Evolutionary conservation across 2,329 filamentous ascomycete genomes (phyloP).

Genomic region (Calonectria naviculata): DNA sequence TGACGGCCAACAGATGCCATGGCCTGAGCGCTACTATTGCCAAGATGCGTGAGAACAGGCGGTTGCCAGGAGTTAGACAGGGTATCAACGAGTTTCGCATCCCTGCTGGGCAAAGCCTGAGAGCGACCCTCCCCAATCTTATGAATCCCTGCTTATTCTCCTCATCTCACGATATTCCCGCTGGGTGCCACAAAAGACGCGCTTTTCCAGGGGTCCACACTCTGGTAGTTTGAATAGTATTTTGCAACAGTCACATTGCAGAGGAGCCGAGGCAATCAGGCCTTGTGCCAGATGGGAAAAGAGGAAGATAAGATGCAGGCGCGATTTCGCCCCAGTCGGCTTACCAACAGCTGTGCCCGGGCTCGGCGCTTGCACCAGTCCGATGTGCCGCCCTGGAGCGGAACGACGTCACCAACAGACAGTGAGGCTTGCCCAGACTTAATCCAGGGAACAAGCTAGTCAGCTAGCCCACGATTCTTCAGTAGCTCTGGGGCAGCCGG

Average conservation of each 20-base stretch:
- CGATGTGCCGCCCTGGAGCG: constrained; percentile 15
- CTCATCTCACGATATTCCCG: constrained; percentile 10
- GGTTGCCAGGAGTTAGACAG: constrained; percentile 2
- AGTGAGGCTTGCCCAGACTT: constrained; percentile 29
- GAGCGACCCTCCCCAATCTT: constrained; percentile 36
- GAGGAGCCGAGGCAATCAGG: constrained; percentile 18
- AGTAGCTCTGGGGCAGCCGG: constrained; percentile 25
- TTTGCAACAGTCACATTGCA: constrained; percentile 18
- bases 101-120: constrained; percentile 32
- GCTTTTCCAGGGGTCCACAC: constrained; percentile 20
- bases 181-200: constrained; percentile 10
- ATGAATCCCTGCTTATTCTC: constrained; percentile 27
- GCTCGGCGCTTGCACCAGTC: constrained; percentile 25
- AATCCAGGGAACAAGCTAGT: constrained; percentile 17
- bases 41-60: neutral
- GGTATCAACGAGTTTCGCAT: constrained; percentile 32
- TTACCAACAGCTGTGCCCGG: constrained; percentile 11
- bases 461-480: constrained; percentile 18
- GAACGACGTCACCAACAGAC: constrained; percentile 32
- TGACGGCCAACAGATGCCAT: neutral
- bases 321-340: neutral
- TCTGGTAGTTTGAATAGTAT: constrained; percentile 27
- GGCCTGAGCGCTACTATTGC: constrained; percentile 2
- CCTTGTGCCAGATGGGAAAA: neutral
- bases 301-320: neutral